phyloP scores from a whole-genome alignment of 805 yeast species.

The Candida maesae region DNA sequence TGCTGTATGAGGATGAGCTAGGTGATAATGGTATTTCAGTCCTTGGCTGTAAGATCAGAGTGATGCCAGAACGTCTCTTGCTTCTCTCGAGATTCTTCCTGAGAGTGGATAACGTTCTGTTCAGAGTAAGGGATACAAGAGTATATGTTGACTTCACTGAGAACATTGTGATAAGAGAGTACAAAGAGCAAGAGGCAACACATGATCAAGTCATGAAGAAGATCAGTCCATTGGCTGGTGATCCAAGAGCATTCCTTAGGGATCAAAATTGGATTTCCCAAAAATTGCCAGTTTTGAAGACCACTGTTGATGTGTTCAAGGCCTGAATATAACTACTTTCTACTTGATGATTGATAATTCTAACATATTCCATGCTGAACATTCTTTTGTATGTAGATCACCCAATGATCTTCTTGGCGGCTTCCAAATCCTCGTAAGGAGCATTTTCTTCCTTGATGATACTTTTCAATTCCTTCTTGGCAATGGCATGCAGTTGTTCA shows the following conservation, averaged over 20 bases:
- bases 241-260: constrained; percentile 64
- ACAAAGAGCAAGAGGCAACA: constrained; percentile 60
- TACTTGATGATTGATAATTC: too few species aligned
- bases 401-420: constrained; percentile 18
- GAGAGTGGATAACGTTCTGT: constrained; percentile 85
- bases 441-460: constrained; percentile 17
- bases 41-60: constrained; percentile 74
- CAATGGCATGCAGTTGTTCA: constrained; percentile 8
- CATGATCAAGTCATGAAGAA: constrained; percentile 44
- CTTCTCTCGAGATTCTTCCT: constrained; percentile 74
- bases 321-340: neutral
- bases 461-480: constrained; percentile 13
- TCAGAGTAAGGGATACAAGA: constrained; percentile 82
- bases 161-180: constrained; percentile 66
- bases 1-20: constrained; percentile 88
- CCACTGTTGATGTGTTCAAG: constrained; percentile 4
- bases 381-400: too few species aligned
- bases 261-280: constrained; percentile 85
- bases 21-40: constrained; percentile 94
- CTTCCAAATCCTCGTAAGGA: constrained; percentile 14
- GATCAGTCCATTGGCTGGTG: constrained; percentile 51
- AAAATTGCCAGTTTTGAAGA: constrained; percentile 45
- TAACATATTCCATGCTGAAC: too few species aligned
- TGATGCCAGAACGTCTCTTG: constrained; percentile 78
- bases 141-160: constrained; percentile 73